These are phyloP conservation scores for Parasitella parasitica DNA, from an alignment of 371 early-diverging fungal species.

Conservation along the genomic window DNA sequence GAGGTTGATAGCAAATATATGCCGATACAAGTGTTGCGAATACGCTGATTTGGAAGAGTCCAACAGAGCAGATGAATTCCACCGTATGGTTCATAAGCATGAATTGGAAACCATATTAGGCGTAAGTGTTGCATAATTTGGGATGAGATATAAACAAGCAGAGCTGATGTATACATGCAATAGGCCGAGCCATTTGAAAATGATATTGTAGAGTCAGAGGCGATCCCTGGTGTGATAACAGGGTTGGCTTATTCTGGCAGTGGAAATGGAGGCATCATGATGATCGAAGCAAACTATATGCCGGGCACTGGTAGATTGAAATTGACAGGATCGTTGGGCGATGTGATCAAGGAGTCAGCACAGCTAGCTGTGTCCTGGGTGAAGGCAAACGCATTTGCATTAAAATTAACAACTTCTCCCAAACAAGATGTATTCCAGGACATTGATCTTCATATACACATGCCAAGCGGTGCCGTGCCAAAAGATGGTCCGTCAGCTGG, in stretches of 20 bases:
- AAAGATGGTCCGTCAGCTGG: constrained; percentile 86
- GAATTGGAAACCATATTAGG: constrained; percentile 39
- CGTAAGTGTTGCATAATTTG: constrained; percentile 22
- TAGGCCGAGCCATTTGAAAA: constrained; percentile 43
- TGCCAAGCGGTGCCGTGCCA: constrained; percentile 81
- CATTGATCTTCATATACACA: constrained; percentile 80
- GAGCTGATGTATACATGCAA: too few species aligned
- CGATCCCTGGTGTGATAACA: constrained; percentile 75
- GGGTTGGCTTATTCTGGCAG: constrained; percentile 82
- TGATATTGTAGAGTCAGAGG: constrained; percentile 58
- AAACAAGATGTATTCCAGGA: constrained; percentile 47
- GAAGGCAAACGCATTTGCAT: constrained; percentile 63
- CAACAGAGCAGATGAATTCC: constrained; percentile 2
- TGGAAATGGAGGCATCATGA: constrained; percentile 78
- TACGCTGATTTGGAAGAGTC: constrained; percentile 48
- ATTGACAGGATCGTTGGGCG: constrained; percentile 80
- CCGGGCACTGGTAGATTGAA: constrained; percentile 72
- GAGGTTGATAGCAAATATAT: constrained; percentile 73
- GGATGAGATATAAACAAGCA: too few species aligned
- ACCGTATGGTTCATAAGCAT: constrained; percentile 12
- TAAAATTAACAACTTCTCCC: constrained; percentile 53
- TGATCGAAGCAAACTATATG: constrained; percentile 78
- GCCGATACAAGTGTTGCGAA: constrained; percentile 73
- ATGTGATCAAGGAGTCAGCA: constrained; percentile 88
- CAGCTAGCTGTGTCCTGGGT: constrained; percentile 81